phyloP scores from a whole-genome alignment of 495 filamentous ascomycete genomes.

The Neurospora intermedia region DNA sequence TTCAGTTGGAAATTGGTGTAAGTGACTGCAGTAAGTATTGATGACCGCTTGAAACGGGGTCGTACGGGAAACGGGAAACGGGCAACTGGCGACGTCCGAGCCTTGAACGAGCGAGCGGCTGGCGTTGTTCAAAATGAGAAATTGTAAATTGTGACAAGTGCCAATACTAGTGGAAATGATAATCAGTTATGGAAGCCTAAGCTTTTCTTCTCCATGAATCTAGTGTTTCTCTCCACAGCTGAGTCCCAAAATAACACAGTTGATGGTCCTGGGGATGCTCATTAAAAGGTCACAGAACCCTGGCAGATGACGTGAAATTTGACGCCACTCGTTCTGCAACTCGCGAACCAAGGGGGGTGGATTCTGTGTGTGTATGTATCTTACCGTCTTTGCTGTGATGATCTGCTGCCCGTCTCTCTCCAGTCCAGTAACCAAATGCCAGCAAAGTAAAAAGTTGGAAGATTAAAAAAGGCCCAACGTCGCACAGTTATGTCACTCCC shows the following conservation, averaged over 20 bases:
- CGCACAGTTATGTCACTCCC: not conserved
- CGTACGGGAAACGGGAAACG: not conserved
- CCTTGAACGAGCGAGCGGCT: not conserved
- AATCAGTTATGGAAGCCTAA: not conserved
- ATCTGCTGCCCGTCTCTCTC: not conserved
- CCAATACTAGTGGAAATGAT: not conserved
- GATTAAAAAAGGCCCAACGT: not conserved
- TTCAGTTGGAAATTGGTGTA: not conserved
- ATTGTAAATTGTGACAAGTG: not conserved
- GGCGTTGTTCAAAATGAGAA: not conserved
- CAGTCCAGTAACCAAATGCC: not conserved
- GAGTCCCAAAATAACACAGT: not conserved
- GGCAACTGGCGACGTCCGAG: not conserved
- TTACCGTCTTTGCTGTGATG: not conserved
- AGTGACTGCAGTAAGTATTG: not conserved
- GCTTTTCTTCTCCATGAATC: not conserved
- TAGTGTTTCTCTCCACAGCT: not conserved
- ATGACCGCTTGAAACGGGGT: not conserved
- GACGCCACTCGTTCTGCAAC: not conserved
- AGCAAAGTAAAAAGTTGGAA: not conserved
- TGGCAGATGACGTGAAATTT: slow-evolving; percentile 4
- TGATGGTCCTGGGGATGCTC: not conserved
- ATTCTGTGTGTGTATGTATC: not conserved
- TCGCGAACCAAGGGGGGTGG: not conserved
- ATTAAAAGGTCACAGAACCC: slow-evolving; percentile 1